Base-by-base conservation (phyloP, 1,284 basidiomycete genomes). In the Taiwanofungus camphoratus region DNA sequence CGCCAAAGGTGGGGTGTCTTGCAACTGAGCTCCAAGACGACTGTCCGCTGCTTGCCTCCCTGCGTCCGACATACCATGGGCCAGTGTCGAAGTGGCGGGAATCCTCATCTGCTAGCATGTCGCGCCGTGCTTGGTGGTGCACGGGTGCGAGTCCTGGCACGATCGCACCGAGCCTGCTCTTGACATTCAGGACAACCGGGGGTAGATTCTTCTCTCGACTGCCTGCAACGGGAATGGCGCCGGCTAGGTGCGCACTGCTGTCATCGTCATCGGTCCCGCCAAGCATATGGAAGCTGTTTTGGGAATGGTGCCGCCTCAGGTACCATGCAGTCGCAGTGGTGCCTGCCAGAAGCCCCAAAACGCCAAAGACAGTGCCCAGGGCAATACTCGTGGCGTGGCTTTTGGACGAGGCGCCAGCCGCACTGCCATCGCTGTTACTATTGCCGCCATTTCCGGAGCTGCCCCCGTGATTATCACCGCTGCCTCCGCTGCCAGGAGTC, bases 81-180 rank as follows among this genome's bases (percentile, higher is more conserved):
- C n/a, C n/a, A 16, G 48, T 39, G 20, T 52, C 68, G 44, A 82
- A 77, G 16, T 76, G 71, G 11, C 70, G 66, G 2, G 73, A 69
- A 54, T 88, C 85, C 61, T 88, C 85, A 46, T 88, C 84, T 2
- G 77, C 84, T 26, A 88, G 71, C 76, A 88, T 87, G 56, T 88
- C 84, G 22, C 72, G 68, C 26, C 82, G 65, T 47, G 64, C 30
- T 30, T 46, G 56, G 26, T 41, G 51, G 24, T 56, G 16, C 1
- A 26, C 21, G 19, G 41, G 31, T 1, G 49, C 37, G n/a, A 48
- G 39, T 9, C 52, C 56, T n/a, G 58, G 52, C 3, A 63, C 55
- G 22, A 61, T 41, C n/a, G 46, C 48, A 8, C 52, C 51, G 15
- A 64, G 51, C 36, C 45, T 53, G 39, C 55, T 50, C 43, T 41